Evolutionary conservation across 2,329 filamentous ascomycete genomes (phyloP).

Genomic region (Penicillium sp.): DNA sequence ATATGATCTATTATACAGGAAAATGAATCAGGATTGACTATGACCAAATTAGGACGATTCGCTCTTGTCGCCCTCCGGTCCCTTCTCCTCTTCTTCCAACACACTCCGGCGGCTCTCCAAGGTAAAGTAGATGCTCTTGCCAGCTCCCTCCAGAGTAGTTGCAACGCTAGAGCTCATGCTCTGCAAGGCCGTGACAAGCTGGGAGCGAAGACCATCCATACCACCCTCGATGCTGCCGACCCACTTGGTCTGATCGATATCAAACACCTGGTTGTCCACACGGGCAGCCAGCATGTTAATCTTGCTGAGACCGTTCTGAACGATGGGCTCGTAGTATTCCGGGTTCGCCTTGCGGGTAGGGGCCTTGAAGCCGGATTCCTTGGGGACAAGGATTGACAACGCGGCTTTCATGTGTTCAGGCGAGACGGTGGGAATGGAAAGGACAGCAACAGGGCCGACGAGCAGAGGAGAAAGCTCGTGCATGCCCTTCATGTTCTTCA

Average conservation of each 20-base stretch:
- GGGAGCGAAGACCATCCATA: constrained; percentile 72
- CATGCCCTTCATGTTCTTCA: constrained; percentile 50
- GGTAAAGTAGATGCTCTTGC: constrained; percentile 81
- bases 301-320: constrained; percentile 82
- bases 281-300: constrained; percentile 81
- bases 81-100: constrained; percentile 68
- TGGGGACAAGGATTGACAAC: constrained; percentile 73
- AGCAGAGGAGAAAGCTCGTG: constrained; percentile 72
- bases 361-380: constrained; percentile 69
- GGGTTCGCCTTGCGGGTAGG: constrained; percentile 74
- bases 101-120: constrained; percentile 78
- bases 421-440: constrained; percentile 79
- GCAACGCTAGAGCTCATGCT: constrained; percentile 75
- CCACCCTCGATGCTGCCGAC: constrained; percentile 76
- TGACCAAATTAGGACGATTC: constrained; percentile 28
- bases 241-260: constrained; percentile 68
- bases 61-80: constrained; percentile 33
- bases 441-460: constrained; percentile 73
- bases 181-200: constrained; percentile 79
- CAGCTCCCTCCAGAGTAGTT: constrained; percentile 72
- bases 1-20: constrained; percentile 38
- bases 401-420: constrained; percentile 81
- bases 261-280: constrained; percentile 81
- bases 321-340: constrained; percentile 73
- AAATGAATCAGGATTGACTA: constrained; percentile 18